Base-by-base conservation (phyloP, 306 rosid species). In the Malus domestica region DNA sequence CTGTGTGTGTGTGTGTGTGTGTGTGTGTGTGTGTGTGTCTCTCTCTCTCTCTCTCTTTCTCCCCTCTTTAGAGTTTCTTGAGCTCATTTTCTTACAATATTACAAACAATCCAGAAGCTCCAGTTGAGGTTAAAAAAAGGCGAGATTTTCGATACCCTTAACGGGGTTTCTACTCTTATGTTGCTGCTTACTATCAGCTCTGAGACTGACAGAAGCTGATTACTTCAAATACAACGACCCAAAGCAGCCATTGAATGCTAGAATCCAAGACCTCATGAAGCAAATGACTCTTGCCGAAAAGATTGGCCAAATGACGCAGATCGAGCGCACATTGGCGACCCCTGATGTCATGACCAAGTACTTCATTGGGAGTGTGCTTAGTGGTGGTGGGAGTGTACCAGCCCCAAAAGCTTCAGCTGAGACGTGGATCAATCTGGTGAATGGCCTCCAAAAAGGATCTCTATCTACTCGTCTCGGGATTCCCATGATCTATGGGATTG, bases 351-450 rank as follows among this genome's bases (percentile, higher is more conserved):
- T 92, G 81, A 85, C 78, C 83, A 85, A 90, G 62, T 89, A 89
- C 83, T 90, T 86, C 76, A 86, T 95, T 59, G 98, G 98, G 83
- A 95, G 97, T 85, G 98, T 95, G 30, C 89, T 95, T 75, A 95
- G 97, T 79, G 98, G 98, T 3, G 98, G 98, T 78, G 98, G 98
- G 40, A 95, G 98, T 86, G 98, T 87, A 51, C 98, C 98, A 61
- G 91, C 93, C 15, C 63, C 80, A 33, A 85, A 95, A 81, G 98
- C 98, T 57, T 77, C 96, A 11, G 87, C 96, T 5, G 89, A 87
- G 82, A 10, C 87, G 1, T 95, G 98, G 98, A 81, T 88, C 51
- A 80, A 84, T 76, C 71, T 83, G 91, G 98, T 95, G 82, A 92
- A 89, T 89, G 89, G 88, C 78, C 84, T 95, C 52, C 98, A 92